Base-by-base conservation (phyloP, 2,329 filamentous ascomycete species). In the Lojkania enalia region DNA sequence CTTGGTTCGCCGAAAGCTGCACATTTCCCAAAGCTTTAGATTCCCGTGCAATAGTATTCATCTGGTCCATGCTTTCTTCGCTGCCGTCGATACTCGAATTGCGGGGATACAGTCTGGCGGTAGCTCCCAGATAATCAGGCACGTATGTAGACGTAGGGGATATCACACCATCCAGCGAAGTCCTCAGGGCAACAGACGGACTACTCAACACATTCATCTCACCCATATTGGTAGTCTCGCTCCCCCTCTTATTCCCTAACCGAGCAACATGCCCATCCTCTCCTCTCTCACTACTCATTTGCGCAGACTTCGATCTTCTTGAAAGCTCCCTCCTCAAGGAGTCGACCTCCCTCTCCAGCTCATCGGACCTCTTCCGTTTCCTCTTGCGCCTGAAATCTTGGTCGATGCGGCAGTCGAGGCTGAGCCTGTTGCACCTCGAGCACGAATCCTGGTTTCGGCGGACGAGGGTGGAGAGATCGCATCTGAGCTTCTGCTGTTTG, bases 401-500 rank as follows among this genome's bases (percentile, higher is more conserved):
- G 19, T 46, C 42, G 15, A 46, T 46, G 16, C 42, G 23, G 30
- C 42, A 46, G 12, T 46, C 37, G 5, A 46, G 21, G 14, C 42
- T 37, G 3, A 46, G 37, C n/a, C 42, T 16, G 12, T 35, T 40
- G 20, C 42, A 46, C 19, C 42, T 16, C 5, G 42, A 46, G 18
- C 42, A 46, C 29, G 12, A 9, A 4, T 40, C 19, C 3, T 5
- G 4, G 3, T 19, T 20, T 5, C 14, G 27, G 12, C 29, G 14
- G 20, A 27, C 15, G 18, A 46, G 30, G 3, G 42, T 30, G 9
- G 42, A 46, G 3, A 46, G 27, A 30, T 46, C 42, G 37, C 42
- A 46, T 19, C 30, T 33, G 14, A 46, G 20, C 31, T 46, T 46
- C 18, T 46, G 42, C 37, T 46, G 42, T 30, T 46, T 46, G 19